phyloP scores from a whole-genome alignment of 75 land plant genomes.

The Selaginella tamariscina region DNA sequence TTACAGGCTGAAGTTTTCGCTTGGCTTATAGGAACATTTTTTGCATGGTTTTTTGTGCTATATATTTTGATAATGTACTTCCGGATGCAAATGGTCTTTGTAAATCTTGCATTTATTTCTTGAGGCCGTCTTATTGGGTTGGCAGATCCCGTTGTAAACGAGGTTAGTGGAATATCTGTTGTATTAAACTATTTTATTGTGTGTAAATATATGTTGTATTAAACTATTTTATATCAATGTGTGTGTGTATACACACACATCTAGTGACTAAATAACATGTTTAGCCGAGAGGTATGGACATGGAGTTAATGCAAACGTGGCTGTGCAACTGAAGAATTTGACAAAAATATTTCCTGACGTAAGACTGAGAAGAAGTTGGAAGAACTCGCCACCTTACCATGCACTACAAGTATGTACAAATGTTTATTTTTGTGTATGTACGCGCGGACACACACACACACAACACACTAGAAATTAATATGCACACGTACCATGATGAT shows the following conservation, averaged over 20 bases:
- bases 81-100: slow-evolving; percentile 82
- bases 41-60: slow-evolving; percentile 75
- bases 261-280: not conserved
- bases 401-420: slow-evolving; percentile 54
- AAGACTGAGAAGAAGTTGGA: slow-evolving; percentile 34
- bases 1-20: slow-evolving; percentile 52
- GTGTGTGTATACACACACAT: not conserved
- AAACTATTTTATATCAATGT: too few species aligned
- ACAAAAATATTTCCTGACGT: slow-evolving; percentile 73
- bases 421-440: not conserved
- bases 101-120: slow-evolving; percentile 68
- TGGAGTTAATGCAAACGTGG: slow-evolving; percentile 35
- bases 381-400: slow-evolving; percentile 58
- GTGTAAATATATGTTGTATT: too few species aligned
- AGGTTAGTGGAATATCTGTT: not conserved
- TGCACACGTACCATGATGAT: too few species aligned
- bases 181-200: too few species aligned
- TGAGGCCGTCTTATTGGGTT: slow-evolving; percentile 78
- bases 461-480: too few species aligned
- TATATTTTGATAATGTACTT: slow-evolving; percentile 81
- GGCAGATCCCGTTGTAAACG: slow-evolving; percentile 22
- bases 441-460: too few species aligned
- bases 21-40: slow-evolving; percentile 76
- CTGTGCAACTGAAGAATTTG: slow-evolving; percentile 76
- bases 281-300: not conserved